Evolutionary conservation across 352 stramenopile genomes (phyloP).

Genomic region (Globisporangium solare): DNA sequence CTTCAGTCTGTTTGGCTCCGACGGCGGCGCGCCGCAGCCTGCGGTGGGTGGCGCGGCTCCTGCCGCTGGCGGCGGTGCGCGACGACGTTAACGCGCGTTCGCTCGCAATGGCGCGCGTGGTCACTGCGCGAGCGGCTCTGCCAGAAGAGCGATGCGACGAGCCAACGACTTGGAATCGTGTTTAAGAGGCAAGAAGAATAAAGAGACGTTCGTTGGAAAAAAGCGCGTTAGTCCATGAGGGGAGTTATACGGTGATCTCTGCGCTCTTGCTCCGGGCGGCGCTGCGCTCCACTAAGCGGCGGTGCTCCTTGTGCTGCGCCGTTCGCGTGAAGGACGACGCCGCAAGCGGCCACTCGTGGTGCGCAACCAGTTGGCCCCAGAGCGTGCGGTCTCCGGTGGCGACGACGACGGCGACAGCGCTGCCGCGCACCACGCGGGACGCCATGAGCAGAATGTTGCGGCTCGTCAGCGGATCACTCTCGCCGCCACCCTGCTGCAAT

Average conservation of each 20-base stretch:
- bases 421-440: slow-evolving; percentile 43
- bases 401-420: slow-evolving; percentile 61
- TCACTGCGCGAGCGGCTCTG: too few relatives aligned
- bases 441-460: slow-evolving; percentile 75
- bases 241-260: slow-evolving; percentile 5
- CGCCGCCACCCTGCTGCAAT: slow-evolving; percentile 12
- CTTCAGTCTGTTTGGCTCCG: slow-evolving; percentile 65
- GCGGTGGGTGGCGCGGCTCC: slow-evolving; percentile 24
- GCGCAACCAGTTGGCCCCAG: slow-evolving; percentile 57
- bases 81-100: slow-evolving; percentile 30
- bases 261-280: slow-evolving; percentile 1
- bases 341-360: slow-evolving; percentile 52
- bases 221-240: too few relatives aligned
- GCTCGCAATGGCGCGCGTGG: neutral
- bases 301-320: slow-evolving; percentile 9
- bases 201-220: too few relatives aligned
- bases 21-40: slow-evolving; percentile 37
- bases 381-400: slow-evolving; percentile 66
- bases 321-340: slow-evolving; percentile 9
- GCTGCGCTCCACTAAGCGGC: slow-evolving; percentile 3
- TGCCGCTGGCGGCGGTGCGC: slow-evolving; percentile 18
- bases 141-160: too few relatives aligned
- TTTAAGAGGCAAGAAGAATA: too few relatives aligned
- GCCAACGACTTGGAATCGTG: too few relatives aligned
- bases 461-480: slow-evolving; percentile 24